Percentiles rank a stretch among this genome's conserved stretches.
Conservation (phyloP, 2,329 filamentous ascomycete genomes). For the Tolypocladium guangdongense region DNA sequence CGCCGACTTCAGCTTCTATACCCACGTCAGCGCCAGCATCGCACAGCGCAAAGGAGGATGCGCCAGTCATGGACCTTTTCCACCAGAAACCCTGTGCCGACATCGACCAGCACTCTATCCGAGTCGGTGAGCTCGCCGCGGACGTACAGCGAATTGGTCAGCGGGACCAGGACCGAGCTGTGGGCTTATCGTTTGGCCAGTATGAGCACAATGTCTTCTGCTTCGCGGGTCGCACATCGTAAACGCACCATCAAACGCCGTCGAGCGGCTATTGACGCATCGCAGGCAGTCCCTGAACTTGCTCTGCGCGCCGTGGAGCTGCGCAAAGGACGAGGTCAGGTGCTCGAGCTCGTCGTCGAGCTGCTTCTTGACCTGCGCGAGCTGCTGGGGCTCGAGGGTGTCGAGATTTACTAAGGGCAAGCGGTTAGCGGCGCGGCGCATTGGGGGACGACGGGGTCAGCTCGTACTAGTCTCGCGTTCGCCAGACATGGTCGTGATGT, state of each 20-base stretch:
- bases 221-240: not conserved
- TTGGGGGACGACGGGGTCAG: not conserved
- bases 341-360: slow-evolving; percentile 94
- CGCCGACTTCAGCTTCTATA: slow-evolving; percentile 41
- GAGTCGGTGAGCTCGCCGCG: slow-evolving; percentile 66
- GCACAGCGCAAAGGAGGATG: not conserved
- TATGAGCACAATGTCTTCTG: not conserved
- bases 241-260: slow-evolving; percentile 17
- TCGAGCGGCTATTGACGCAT: slow-evolving; percentile 48
- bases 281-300: slow-evolving; percentile 87
- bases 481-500: slow-evolving; percentile 16
- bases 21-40: slow-evolving; percentile 6
- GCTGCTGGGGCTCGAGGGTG: slow-evolving; percentile 71
- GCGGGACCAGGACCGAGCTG: slow-evolving; percentile 70
- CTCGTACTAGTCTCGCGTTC: slow-evolving; percentile 21
- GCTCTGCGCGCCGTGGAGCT: slow-evolving; percentile 77
- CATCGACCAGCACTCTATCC: slow-evolving; percentile 75
- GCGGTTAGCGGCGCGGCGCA: not conserved
- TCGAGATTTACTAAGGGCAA: slow-evolving; percentile 50
- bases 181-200: slow-evolving; percentile 10
- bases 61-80: slow-evolving; percentile 57
- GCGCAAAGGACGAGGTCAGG: slow-evolving; percentile 79
- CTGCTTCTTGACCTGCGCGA: slow-evolving; percentile 87
- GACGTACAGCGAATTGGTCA: slow-evolving; percentile 93
- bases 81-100: slow-evolving; percentile 88